These are phyloP conservation scores for Nicotiana knightiana DNA, from an alignment of 257 asterid species.

Conservation along the genomic window DNA sequence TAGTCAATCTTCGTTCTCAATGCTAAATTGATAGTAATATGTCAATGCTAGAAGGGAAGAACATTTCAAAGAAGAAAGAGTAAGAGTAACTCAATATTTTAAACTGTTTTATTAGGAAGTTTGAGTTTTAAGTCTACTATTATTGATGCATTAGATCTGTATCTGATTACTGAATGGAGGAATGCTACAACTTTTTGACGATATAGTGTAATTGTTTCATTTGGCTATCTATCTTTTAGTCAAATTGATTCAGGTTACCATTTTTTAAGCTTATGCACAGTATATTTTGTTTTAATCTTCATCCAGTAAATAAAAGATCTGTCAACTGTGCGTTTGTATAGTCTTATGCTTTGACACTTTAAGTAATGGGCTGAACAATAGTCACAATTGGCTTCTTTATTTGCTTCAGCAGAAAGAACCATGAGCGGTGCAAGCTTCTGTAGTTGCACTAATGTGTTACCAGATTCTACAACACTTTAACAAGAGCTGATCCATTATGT, in stretches of 20 bases:
- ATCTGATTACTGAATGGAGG: background rate
- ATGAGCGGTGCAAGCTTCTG: background rate
- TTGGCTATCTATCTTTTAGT: background rate
- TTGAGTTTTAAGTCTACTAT: background rate
- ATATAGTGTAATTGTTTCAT: background rate
- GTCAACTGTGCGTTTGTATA: constrained; percentile 1
- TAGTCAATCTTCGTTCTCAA: background rate
- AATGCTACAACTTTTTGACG: background rate
- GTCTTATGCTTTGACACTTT: background rate
- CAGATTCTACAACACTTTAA: background rate
- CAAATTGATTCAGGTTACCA: background rate
- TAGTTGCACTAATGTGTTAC: constrained; percentile 3
- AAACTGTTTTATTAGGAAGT: background rate
- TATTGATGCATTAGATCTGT: constrained; percentile 1
- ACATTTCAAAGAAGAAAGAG: background rate
- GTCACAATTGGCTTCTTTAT: constrained; percentile 7
- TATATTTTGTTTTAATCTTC: background rate
- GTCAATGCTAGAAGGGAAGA: background rate
- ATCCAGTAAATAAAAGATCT: background rate
- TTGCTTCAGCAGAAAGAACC: background rate
- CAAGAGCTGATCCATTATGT: constrained; percentile 1
- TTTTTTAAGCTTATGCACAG: background rate
- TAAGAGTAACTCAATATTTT: background rate
- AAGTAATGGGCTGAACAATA: background rate
- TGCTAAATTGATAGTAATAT: background rate